These are phyloP conservation scores for Herpetomonas samuelpessoai DNA, from an alignment of 208 protist species.

Conservation along the genomic window DNA sequence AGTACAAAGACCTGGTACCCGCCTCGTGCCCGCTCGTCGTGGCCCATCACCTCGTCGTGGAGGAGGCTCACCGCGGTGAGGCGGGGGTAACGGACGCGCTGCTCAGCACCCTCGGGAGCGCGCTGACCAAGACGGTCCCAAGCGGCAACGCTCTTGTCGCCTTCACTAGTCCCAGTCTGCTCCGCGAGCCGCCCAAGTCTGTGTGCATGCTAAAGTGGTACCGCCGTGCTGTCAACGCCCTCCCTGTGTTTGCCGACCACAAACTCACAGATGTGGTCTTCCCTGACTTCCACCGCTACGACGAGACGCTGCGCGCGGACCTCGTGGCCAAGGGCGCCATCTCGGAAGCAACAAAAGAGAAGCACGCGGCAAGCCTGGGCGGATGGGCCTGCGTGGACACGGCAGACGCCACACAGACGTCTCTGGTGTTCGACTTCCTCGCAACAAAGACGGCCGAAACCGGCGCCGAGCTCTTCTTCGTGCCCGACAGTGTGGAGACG, in stretches of 20 bases:
- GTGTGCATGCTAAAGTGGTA: conserved; percentile 75
- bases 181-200: conserved; percentile 35
- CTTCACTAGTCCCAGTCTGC: conserved; percentile 34
- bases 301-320: conserved; percentile 63
- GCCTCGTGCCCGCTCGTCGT: neutral
- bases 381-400: conserved; percentile 27
- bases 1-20: neutral
- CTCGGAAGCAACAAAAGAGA: conserved; percentile 19
- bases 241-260: conserved; percentile 23
- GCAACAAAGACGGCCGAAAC: conserved; percentile 18
- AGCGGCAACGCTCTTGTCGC: conserved; percentile 28
- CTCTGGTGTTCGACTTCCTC: conserved; percentile 41
- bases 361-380: conserved; percentile 7
- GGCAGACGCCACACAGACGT: conserved; percentile 22
- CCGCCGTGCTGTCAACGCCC: conserved; percentile 44
- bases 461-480: conserved; percentile 41
- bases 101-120: neutral
- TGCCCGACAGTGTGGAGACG: conserved; percentile 37
- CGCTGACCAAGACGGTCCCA: neutral
- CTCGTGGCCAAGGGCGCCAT: conserved; percentile 62
- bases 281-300: conserved; percentile 71
- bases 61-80: neutral
- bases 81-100: neutral
- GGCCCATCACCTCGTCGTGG: neutral
- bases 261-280: conserved; percentile 50